Evolutionary conservation across 345 rosid genomes (phyloP), one percentile per base, ranked within the genome.

Genomic region (Salix brachista): DNA sequence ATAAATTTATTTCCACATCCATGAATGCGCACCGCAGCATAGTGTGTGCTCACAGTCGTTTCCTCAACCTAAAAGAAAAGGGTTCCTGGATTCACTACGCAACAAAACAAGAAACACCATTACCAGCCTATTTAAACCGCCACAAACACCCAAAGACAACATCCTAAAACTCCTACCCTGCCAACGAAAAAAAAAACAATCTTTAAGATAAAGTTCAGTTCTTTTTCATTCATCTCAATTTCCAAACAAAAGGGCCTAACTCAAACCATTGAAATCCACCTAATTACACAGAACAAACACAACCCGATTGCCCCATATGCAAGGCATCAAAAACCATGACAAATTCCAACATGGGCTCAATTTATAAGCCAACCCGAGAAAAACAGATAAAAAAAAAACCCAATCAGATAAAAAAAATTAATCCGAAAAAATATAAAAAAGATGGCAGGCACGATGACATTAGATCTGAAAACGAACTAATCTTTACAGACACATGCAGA

Each of bases 71-170:
- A 72, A 80, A 70, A 70, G 71, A 39, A 75, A 62, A 50, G n/a
- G 72, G 79, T 46, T 70, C 79, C 79, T 75, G 66, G 25, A 75
- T 75, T 71, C 50, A 54, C 79, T 75, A 64, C 46, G 50, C 67
- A 44, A 79, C 13, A 18, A 74, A 44, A 68, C 81, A 79, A 32
- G 81, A 68, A 73, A 79, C 66, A 54, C 10, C 42, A 65, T 46
- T 50, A 26, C 44, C 67, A 46, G 10, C 65, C 16, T 14, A 46
- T 32, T 18, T 7, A 65, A 23, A 10, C 19, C 32, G 69, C 26
- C 37, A 8, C 32, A 39, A 21, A 39, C 69, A 14, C 42, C 12
- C 42, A 28, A 26, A 8, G 52, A 10, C 50, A 75, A 4, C 21
- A 65, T 66, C 46, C 52, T 67, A 18, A 56, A 26, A 32, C 16